A percentile compares a stretch with the other conserved stretches of the same genome.
Evolutionary conservation across 495 filamentous ascomycete genomes (phyloP).

Genomic region (Thozetella sp.): DNA sequence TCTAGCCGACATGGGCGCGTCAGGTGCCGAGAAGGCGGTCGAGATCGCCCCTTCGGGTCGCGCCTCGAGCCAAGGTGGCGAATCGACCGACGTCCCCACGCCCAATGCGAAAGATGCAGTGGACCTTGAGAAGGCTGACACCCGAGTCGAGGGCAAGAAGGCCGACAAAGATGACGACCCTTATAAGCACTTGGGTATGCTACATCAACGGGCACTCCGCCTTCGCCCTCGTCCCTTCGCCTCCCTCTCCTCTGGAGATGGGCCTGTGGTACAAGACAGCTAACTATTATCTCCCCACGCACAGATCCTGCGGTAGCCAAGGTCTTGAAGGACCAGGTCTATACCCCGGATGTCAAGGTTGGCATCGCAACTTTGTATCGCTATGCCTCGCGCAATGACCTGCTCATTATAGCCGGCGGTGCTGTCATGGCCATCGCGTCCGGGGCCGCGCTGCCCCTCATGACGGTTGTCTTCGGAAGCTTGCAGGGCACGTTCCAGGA

Average conservation of each 20-base stretch:
- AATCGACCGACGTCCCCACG: slow-evolving; percentile 27
- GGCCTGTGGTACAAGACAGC: background rate
- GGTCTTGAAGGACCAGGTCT: slow-evolving; percentile 71
- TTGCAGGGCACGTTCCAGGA: slow-evolving; percentile 72
- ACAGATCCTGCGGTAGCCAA: slow-evolving; percentile 55
- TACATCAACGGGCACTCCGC: background rate
- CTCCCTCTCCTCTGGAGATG: background rate
- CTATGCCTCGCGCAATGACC: slow-evolving; percentile 76
- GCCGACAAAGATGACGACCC: slow-evolving; percentile 45
- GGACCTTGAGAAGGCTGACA: slow-evolving; percentile 50
- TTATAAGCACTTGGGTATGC: slow-evolving; percentile 34
- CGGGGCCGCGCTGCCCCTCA: slow-evolving; percentile 82
- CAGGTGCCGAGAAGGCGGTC: slow-evolving; percentile 21
- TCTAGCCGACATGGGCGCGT: background rate
- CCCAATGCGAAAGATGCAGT: slow-evolving; percentile 3
- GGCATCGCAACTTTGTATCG: slow-evolving; percentile 72
- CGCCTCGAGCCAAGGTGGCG: slow-evolving; percentile 31
- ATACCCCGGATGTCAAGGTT: slow-evolving; percentile 65
- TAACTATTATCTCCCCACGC: slow-evolving; percentile 17
- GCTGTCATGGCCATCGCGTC: slow-evolving; percentile 71
- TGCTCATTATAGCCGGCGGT: slow-evolving; percentile 70
- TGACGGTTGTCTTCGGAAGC: slow-evolving; percentile 85
- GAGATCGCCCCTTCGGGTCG: slow-evolving; percentile 18
- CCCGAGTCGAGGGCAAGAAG: slow-evolving; percentile 38
- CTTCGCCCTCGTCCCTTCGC: background rate